These are phyloP conservation scores for Colletotrichum acutatum DNA, from an alignment of 2,329 filamentous ascomycete genomes.

Conservation along the genomic window DNA sequence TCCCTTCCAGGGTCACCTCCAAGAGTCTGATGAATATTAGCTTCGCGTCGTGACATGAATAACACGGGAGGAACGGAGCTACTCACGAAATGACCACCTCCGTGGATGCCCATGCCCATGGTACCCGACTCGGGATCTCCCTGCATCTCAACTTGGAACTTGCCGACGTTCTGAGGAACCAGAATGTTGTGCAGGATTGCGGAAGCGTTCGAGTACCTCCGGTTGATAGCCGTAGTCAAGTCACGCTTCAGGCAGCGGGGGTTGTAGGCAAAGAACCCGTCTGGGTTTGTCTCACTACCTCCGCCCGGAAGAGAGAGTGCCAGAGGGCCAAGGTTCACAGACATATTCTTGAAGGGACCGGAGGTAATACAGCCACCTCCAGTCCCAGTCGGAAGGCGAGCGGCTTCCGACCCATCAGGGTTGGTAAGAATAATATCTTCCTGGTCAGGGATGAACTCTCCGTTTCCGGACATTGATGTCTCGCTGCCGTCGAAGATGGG, in stretches of 20 bases:
- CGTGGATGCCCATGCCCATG: slow-evolving; percentile 41
- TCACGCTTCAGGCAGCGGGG: slow-evolving; percentile 55
- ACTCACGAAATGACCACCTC: slow-evolving; percentile 41
- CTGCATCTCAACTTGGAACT: slow-evolving; percentile 59
- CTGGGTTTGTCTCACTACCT: slow-evolving; percentile 16
- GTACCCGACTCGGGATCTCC: slow-evolving; percentile 42
- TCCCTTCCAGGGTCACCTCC: slow-evolving; percentile 54
- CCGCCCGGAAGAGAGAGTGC: slow-evolving; percentile 43
- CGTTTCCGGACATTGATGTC: slow-evolving; percentile 57
- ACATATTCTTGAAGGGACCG: slow-evolving; percentile 59
- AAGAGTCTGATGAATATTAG: neutral
- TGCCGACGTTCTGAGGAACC: slow-evolving; percentile 47
- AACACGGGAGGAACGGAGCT: slow-evolving; percentile 52
- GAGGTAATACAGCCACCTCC: slow-evolving; percentile 66
- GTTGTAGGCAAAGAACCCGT: slow-evolving; percentile 50
- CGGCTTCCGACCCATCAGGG: slow-evolving; percentile 40
- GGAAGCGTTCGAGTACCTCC: slow-evolving; percentile 40
- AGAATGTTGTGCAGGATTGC: slow-evolving; percentile 52
- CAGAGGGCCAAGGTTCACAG: slow-evolving; percentile 53
- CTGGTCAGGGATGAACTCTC: slow-evolving; percentile 43
- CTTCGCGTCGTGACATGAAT: too few species aligned
- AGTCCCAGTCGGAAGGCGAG: slow-evolving; percentile 55
- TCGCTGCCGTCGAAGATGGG: slow-evolving; percentile 60
- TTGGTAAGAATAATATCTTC: slow-evolving; percentile 41
- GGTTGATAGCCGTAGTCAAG: slow-evolving; percentile 40